Evolutionary conservation across 805 yeast genomes (phyloP).

Genomic region (Saturnispora kantuleensis): DNA sequence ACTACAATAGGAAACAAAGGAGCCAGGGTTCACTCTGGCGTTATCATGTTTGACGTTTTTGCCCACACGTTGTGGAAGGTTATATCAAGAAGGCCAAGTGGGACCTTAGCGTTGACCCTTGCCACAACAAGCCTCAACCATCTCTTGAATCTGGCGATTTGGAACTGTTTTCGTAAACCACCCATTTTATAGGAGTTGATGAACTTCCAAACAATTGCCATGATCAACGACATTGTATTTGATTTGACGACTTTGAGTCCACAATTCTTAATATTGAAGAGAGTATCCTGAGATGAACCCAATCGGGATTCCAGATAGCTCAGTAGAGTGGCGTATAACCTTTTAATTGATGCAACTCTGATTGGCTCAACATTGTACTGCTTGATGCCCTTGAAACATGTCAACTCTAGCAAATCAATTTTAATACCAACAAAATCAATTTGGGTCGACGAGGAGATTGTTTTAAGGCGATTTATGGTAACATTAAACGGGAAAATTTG

Average conservation of each 20-base stretch:
- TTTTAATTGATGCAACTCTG: slow-evolving; percentile 9
- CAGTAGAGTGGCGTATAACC: slow-evolving; percentile 15
- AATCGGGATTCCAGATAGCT: slow-evolving; percentile 7
- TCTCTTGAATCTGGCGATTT: neutral
- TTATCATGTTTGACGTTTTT: no score
- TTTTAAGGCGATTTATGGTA: slow-evolving; percentile 31
- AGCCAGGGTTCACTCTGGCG: neutral
- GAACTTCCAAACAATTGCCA: slow-evolving; percentile 15
- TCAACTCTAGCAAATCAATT: slow-evolving; percentile 26
- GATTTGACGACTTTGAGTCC: slow-evolving; percentile 12
- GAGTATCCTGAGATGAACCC: neutral
- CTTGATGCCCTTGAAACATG: slow-evolving; percentile 26
- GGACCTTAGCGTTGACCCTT: neutral
- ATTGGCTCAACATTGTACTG: slow-evolving; percentile 12
- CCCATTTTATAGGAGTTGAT: slow-evolving; percentile 14
- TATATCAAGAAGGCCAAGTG: no score
- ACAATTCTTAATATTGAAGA: slow-evolving; percentile 15
- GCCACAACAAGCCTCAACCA: slow-evolving; percentile 6
- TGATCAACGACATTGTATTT: slow-evolving; percentile 13
- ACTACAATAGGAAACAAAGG: neutral
- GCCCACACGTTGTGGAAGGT: no score
- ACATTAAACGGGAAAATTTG: slow-evolving; percentile 38
- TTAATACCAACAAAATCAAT: slow-evolving; percentile 35
- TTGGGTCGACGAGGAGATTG: slow-evolving; percentile 16
- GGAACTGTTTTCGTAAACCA: slow-evolving; percentile 8